Evolutionary conservation across 192 early-diverging fungal genomes (phyloP), one percentile per base, ranked within the genome.

Genomic region (Pilobolus umbonatus): DNA sequence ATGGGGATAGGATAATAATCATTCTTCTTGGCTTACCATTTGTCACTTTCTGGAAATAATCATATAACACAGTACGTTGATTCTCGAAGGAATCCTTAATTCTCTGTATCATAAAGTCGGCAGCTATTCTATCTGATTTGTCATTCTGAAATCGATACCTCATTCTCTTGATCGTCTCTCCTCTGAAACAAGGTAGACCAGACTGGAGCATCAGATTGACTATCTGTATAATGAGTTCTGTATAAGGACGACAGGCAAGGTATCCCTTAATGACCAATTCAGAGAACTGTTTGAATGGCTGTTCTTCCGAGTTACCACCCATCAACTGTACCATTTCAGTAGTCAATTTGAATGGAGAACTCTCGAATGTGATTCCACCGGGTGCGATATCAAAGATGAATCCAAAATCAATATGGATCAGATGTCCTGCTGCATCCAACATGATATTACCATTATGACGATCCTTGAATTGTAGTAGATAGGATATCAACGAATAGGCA

Each of bases 401-500:
- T 12, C 97, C 97, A 69, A 99, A 99, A 69, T 99, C 88, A 60
- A 99, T 97, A 73, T 99, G 97, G 61, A 99, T 76, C n/a, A 98
- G 85, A 68, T 99, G 95, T 0, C 97, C 97, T 52, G 87, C 76
- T 52, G 90, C 84, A 60, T 99, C 97, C 53, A 98, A 76, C 97
- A 99, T 98, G 58, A 99, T 97, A 71, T 98, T 98, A 35, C 96
- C 96, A 74, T 98, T 98, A 71, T 98, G 96, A 17, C 96, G 77
- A 77, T 99, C 97, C 71, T 98, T 98, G 77, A 99, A 93, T 69
- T 98, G 95, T 32, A 99, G 75, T 44, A 99, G 47, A 71, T 91
- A 99, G 47, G 91, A 81, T 14, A 98, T 84, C 19, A 99, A 80
- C 14, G 93, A 95, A 70, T 98, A 99, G 2, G 95, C 90, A 2